Conservation (phyloP, 345 rosid genomes). For the Moringa oleifera region DNA sequence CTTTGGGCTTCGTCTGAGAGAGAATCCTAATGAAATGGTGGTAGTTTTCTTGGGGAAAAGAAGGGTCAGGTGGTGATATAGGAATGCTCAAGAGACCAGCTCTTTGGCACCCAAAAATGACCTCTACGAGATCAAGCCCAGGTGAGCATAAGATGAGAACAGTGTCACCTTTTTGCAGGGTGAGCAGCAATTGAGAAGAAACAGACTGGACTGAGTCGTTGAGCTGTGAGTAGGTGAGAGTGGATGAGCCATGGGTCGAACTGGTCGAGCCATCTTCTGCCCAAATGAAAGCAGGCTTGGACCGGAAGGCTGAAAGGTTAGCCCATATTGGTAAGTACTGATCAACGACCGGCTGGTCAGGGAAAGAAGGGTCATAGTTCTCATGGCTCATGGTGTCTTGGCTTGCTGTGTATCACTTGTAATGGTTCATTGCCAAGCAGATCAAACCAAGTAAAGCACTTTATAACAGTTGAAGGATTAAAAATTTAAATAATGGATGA, state of each 20-base stretch:
- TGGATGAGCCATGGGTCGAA: not conserved
- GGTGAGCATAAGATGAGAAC: constrained; percentile 46
- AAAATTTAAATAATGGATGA: not conserved
- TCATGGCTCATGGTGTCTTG: constrained; percentile 35
- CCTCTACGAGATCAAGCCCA: constrained; percentile 43
- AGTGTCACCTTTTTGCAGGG: constrained; percentile 32
- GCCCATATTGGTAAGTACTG: constrained; percentile 58
- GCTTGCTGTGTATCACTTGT: too few relatives aligned
- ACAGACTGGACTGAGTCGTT: constrained; percentile 34
- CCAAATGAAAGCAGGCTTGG: constrained; percentile 50
- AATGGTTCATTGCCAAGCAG: too few relatives aligned
- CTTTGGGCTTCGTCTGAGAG: constrained; percentile 50
- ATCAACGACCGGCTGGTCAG: constrained; percentile 58
- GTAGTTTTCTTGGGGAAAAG: not conserved
- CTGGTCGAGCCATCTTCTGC: constrained; percentile 14
- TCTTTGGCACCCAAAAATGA: constrained; percentile 55
- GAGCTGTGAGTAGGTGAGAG: constrained; percentile 40
- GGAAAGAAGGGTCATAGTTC: constrained; percentile 51
- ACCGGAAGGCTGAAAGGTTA: constrained; percentile 35
- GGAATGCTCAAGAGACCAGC: constrained; percentile 51
- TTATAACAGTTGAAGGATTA: not conserved
- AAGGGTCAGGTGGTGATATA: constrained; percentile 39
- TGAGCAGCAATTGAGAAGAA: constrained; percentile 24
- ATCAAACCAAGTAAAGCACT: not conserved
- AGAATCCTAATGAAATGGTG: constrained; percentile 45